Evolutionary conservation across 1,139 yeast species (phyloP).

Genomic region (Scheffersomyces parashehatae): DNA sequence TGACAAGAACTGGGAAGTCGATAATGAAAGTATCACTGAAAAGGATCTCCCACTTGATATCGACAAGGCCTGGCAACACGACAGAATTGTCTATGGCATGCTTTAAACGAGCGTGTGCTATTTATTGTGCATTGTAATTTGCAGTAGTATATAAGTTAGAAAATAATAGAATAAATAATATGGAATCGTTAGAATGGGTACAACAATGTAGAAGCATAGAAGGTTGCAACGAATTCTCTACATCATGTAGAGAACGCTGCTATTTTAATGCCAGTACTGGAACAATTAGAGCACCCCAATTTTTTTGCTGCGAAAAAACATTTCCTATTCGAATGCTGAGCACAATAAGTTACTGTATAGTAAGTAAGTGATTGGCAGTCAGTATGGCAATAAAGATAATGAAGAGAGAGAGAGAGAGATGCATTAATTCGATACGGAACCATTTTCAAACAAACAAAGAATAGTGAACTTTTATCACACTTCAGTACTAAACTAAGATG

Average conservation of each 20-base stretch:
- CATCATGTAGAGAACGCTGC: neutral
- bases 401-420: no score
- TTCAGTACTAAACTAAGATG: no score
- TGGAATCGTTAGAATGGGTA: neutral
- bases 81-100: slow-evolving; percentile 22
- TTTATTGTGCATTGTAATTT: neutral
- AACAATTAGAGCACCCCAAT: no score
- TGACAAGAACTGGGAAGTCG: slow-evolving; percentile 26
- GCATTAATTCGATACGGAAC: no score
- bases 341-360: no score
- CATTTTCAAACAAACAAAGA: no score
- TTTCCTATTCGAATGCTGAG: no score
- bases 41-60: slow-evolving; percentile 30
- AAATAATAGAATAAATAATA: neutral
- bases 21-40: slow-evolving; percentile 11
- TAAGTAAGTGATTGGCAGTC: no score
- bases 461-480: no score
- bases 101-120: neutral
- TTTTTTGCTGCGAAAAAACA: no score
- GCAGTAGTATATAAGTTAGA: slow-evolving; percentile 11
- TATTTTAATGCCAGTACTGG: no score
- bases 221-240: neutral
- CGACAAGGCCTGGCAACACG: slow-evolving; percentile 31
- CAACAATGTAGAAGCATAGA: neutral
- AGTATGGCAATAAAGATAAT: no score